These are phyloP conservation scores for Plenodomus biglobosus DNA, from an alignment of 2,329 filamentous ascomycete species.

Conservation along the genomic window DNA sequence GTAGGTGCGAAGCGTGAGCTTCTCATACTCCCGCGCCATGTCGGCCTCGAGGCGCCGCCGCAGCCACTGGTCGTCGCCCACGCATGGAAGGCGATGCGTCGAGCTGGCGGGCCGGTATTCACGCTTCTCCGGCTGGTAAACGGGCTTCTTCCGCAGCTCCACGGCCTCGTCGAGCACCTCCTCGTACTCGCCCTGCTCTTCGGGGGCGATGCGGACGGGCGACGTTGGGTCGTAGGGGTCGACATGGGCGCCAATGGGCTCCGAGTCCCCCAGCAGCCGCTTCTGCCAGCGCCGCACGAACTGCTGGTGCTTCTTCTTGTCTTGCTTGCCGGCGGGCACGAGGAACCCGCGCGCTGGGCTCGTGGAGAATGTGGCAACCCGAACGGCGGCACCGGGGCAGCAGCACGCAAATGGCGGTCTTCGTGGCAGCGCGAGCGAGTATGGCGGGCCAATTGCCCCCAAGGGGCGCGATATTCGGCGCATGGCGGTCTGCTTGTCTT, in stretches of 20 bases:
- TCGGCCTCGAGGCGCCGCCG: conserved; percentile 34
- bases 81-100: conserved; percentile 49
- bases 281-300: conserved; percentile 43
- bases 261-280: conserved; percentile 39
- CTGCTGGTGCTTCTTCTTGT: conserved; percentile 42
- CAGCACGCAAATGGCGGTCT: conserved; percentile 12
- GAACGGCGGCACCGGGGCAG: conserved; percentile 19
- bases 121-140: not conserved
- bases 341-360: conserved; percentile 28
- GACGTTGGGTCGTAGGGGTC: conserved; percentile 43
- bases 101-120: conserved; percentile 15
- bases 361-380: conserved; percentile 33
- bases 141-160: not conserved
- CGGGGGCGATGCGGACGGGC: conserved; percentile 39
- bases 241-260: conserved; percentile 42
- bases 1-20: conserved; percentile 36
- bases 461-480: conserved; percentile 42
- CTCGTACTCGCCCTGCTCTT: conserved; percentile 40
- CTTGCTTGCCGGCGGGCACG: conserved; percentile 29
- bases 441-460: conserved; percentile 37
- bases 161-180: conserved; percentile 35
- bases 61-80: conserved; percentile 55
- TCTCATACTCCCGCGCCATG: conserved; percentile 39
- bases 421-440: conserved; percentile 14
- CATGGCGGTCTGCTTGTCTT: conserved; percentile 37